Percentiles rank a stretch among this genome's conserved stretches.
Conservation (phyloP, 768 basidiomycete species). For the Termitomyces sp. region DNA sequence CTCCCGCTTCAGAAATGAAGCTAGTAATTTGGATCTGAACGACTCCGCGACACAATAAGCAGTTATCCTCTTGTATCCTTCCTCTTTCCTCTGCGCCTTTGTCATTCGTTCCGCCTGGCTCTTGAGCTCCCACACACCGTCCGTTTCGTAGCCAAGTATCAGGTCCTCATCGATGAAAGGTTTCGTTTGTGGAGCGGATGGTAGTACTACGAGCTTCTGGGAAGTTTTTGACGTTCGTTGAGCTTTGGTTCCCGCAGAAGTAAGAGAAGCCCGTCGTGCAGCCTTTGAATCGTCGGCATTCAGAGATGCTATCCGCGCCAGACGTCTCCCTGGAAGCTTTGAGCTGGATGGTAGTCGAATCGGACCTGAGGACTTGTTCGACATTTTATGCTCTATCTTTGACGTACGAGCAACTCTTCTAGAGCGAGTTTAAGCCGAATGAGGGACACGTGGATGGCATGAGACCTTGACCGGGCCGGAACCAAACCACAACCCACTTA, state of each 20-base stretch:
- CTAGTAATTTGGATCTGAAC: constrained; percentile 80
- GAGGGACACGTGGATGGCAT: no score
- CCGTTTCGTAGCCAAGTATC: constrained; percentile 62
- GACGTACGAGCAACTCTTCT: no score
- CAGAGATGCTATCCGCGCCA: constrained; percentile 26
- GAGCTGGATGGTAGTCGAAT: constrained; percentile 22
- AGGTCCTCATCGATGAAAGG: constrained; percentile 55
- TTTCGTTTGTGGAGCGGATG: constrained; percentile 85
- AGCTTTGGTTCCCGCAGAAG: constrained; percentile 43
- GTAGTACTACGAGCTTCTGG: constrained; percentile 87
- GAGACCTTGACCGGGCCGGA: no score
- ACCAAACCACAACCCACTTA: no score
- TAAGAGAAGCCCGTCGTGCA: constrained; percentile 36
- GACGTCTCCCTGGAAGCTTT: constrained; percentile 25
- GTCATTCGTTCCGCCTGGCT: constrained; percentile 86
- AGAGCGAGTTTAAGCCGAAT: no score
- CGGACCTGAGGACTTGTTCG: constrained; percentile 7
- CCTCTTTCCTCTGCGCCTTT: constrained; percentile 78
- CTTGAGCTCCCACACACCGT: constrained; percentile 73
- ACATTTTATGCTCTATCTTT: constrained; percentile 1
- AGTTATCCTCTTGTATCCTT: constrained; percentile 78
- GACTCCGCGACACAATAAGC: constrained; percentile 88
- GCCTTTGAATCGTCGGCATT: constrained; percentile 17
- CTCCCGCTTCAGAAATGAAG: constrained; percentile 86
- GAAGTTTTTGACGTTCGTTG: constrained; percentile 88